A percentile compares a stretch with the other conserved stretches of the same genome.
These are phyloP conservation scores for Citrus trifoliata DNA, from an alignment of 345 rosid genomes.

Conservation along the genomic window DNA sequence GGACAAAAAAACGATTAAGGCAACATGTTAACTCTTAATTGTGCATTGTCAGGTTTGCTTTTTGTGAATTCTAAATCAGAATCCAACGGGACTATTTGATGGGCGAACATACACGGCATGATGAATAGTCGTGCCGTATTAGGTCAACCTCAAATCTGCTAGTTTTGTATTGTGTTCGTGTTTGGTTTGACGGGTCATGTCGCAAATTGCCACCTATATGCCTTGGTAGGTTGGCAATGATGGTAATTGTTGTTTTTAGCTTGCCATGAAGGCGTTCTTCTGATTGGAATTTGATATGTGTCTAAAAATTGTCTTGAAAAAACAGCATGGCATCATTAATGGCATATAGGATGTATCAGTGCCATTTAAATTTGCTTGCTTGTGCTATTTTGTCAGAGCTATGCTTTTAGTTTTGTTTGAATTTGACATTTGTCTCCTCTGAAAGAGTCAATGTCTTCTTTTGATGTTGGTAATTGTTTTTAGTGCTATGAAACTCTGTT, in stretches of 20 bases:
- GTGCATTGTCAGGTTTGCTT: neutral
- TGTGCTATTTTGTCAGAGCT: neutral
- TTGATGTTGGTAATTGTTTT: neutral
- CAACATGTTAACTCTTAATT: too few species aligned
- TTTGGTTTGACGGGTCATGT: too few species aligned
- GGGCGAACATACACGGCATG: neutral
- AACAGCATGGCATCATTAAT: neutral
- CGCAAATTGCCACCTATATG: too few species aligned
- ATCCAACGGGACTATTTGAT: neutral
- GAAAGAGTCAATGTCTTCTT: neutral
- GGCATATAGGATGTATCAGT: neutral
- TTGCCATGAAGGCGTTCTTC: neutral
- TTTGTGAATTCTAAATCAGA: neutral
- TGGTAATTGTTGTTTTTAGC: neutral
- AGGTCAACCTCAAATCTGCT: neutral
- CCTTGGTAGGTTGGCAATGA: neutral
- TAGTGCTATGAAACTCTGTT: neutral
- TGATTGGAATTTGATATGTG: neutral
- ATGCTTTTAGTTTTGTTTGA: neutral
- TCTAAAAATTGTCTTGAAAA: neutral
- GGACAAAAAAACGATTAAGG: too few species aligned
- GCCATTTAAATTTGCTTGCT: neutral
- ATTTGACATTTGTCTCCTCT: neutral
- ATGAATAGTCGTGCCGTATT: neutral
- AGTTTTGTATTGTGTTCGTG: too few species aligned